phyloP scores from a whole-genome alignment of 345 rosid species.

The Psidium guajava region DNA sequence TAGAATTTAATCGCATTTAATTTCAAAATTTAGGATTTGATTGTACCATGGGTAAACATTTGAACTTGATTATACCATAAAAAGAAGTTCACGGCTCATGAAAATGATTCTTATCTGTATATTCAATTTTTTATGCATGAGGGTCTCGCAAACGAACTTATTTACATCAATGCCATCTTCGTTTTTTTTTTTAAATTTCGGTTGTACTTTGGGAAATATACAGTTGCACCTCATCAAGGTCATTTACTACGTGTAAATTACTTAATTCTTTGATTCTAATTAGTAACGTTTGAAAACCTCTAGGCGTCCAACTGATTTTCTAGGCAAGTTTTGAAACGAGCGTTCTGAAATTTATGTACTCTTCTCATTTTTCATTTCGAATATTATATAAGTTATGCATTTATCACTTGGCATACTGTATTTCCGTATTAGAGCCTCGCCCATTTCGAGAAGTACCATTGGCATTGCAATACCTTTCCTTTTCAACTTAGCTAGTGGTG shows the following conservation, averaged over 20 bases:
- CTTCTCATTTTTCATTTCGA: neutral
- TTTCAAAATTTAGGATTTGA: neutral
- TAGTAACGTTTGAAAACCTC: fast-evolving
- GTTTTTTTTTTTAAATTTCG: neutral
- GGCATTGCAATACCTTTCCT: neutral
- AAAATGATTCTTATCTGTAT: no score
- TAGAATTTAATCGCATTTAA: fast-evolving
- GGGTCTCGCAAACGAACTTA: neutral
- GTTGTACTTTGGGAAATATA: fast-evolving
- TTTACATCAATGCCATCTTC: neutral
- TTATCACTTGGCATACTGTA: neutral
- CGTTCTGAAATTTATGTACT: neutral
- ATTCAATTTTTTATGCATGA: neutral
- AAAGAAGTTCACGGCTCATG: neutral
- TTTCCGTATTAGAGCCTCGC: neutral
- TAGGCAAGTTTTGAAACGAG: neutral
- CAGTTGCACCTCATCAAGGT: neutral
- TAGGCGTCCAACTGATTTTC: neutral
- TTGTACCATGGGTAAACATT: fast-evolving
- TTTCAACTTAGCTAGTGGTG: neutral
- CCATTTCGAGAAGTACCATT: neutral
- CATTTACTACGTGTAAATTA: neutral
- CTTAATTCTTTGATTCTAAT: neutral
- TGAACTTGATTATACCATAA: neutral
- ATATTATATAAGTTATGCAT: neutral